Conservation (phyloP, 192 early-diverging fungal genomes). For the Pilobolus umbonatus region DNA sequence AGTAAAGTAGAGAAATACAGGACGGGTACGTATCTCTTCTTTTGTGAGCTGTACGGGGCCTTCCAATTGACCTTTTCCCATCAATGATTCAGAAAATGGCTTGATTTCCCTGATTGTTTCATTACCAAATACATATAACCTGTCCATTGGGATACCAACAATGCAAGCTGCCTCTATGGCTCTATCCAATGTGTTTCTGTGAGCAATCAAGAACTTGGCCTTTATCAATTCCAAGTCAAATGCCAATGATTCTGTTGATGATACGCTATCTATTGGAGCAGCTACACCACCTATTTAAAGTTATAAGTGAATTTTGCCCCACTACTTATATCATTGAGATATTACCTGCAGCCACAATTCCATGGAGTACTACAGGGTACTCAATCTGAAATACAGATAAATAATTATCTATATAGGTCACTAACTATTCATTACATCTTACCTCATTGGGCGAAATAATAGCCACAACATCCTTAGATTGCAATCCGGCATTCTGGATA, state of each 20-base stretch:
- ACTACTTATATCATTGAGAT: background rate
- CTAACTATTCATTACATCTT: background rate
- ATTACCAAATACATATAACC: slow-evolving; percentile 39
- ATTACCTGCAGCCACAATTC: slow-evolving; percentile 54
- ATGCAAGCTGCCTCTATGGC: slow-evolving; percentile 39
- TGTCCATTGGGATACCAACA: slow-evolving; percentile 27
- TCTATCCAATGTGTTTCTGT: slow-evolving; percentile 22
- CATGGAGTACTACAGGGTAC: slow-evolving; percentile 59
- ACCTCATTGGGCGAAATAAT: slow-evolving; percentile 65
- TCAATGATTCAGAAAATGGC: slow-evolving; percentile 25
- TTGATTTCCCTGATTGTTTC: slow-evolving; percentile 24
- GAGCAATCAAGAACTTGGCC: slow-evolving; percentile 61
- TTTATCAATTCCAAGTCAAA: slow-evolving; percentile 65
- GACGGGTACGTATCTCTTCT: slow-evolving; percentile 18
- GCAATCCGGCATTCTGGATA: too few relatives aligned
- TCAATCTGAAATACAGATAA: slow-evolving; percentile 30
- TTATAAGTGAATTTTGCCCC: background rate
- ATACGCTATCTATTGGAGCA: slow-evolving; percentile 73
- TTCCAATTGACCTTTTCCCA: background rate
- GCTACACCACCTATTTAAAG: slow-evolving; percentile 48
- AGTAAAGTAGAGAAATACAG: slow-evolving; percentile 25
- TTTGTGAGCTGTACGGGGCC: slow-evolving; percentile 17
- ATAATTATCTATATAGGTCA: background rate
- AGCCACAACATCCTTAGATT: slow-evolving; percentile 67
- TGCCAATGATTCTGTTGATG: slow-evolving; percentile 64